Base-by-base conservation (phyloP, 148 eudicot species). In the Amaranthus cruentus region DNA sequence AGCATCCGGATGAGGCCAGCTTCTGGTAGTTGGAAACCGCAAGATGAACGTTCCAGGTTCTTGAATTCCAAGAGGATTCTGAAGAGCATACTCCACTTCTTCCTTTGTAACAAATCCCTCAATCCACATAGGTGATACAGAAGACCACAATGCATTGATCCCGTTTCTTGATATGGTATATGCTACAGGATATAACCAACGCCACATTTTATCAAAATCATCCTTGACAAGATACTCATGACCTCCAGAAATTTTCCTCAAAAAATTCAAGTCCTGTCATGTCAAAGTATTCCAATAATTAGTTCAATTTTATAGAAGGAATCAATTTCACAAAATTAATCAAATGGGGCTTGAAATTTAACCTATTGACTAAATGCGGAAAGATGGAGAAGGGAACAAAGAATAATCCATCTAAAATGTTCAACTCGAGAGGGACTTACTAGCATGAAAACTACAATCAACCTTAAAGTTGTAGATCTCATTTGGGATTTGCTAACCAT, bases 1-100 rank as follows among this genome's bases (percentile, higher is more conserved):
- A 73, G 97, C 96, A 86, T 95, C 99, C 13, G 97, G 97, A 75
- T 95, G 99, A 73, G 99, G 99, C 99, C 99, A 95, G 80, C 93
- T 87, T 75, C 99, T 87, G 46, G 99, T 84, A 48, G 99, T 84
- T 14, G 99, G 99, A 79, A 95, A 95, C 44, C 99, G 88, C 70
- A 95, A 83, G 47, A 95, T 82, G 81, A 91, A 95, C 68, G 97
- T 91, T 64, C 99, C 98, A 10, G 98, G 93, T 28, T 83, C 91
- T 77, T 82, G 90, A 80, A 85, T 75, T 55, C 83, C 88, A 66
- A 74, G 76, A 0, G 81, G 85, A 66, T 85, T 82, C 75, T 82
- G 87, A 56, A 95, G 88, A 15, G 92, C 78, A 81, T 78, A 73
- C 70, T 91, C 97, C 46, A 91, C 96, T 84, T 95, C 99, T 81